Percentiles rank a stretch among this genome's conserved stretches.
Evolutionary conservation across 495 filamentous ascomycete species (phyloP).

Genomic region (Xeromyces bisporus): DNA sequence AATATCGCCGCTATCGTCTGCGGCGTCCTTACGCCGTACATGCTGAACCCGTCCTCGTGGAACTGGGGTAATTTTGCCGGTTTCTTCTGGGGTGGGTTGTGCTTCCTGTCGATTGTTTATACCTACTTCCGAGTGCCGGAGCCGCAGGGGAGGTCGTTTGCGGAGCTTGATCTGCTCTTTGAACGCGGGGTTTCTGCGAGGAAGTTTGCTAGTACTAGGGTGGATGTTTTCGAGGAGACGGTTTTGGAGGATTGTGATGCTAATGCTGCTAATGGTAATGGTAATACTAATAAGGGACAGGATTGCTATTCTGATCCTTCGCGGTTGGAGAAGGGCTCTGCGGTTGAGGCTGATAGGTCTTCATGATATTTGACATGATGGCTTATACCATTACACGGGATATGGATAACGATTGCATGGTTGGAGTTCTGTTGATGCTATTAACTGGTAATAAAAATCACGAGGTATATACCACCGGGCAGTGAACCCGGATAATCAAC

Average conservation of each 20-base stretch:
- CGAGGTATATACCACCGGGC: too few species aligned
- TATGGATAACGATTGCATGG: too few species aligned
- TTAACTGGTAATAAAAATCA: too few species aligned
- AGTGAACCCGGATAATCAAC: too few species aligned
- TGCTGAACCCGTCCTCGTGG: slow-evolving; percentile 61
- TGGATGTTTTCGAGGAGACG: slow-evolving; percentile 50
- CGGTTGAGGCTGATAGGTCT: too few species aligned
- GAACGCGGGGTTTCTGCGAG: slow-evolving; percentile 45
- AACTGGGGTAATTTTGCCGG: slow-evolving; percentile 61
- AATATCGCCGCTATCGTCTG: slow-evolving; percentile 54
- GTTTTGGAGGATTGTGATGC: slow-evolving; percentile 12
- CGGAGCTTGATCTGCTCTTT: slow-evolving; percentile 60
- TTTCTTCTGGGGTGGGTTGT: slow-evolving; percentile 68
- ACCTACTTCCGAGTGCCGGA: slow-evolving; percentile 64
- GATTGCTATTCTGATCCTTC: too few species aligned
- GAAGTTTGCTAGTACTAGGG: slow-evolving; percentile 46
- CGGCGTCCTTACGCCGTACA: slow-evolving; percentile 55
- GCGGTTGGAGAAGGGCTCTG: too few species aligned
- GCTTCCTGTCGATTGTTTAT: slow-evolving; percentile 57
- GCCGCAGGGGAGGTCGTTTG: slow-evolving; percentile 50
- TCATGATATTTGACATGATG: too few species aligned
- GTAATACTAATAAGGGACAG: too few species aligned
- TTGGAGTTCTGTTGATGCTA: too few species aligned
- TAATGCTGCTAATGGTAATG: too few species aligned
- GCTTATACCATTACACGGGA: too few species aligned